These are phyloP conservation scores for Microcyclospora pomicola DNA, from an alignment of 2,329 filamentous ascomycete genomes.

Conservation along the genomic window DNA sequence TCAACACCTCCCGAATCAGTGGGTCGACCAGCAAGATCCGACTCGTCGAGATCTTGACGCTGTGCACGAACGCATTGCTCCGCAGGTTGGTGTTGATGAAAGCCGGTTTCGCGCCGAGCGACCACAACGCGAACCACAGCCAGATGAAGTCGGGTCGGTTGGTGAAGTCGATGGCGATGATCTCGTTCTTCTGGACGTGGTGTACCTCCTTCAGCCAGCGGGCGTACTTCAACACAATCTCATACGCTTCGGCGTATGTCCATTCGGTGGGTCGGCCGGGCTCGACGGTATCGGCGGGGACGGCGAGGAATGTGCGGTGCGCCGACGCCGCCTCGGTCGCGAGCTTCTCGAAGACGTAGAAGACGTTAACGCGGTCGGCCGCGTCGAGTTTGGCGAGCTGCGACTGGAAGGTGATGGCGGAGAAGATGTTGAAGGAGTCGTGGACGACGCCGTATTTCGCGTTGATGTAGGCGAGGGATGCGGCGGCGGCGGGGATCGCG, in stretches of 20 bases:
- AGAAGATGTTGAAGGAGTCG: constrained; percentile 42
- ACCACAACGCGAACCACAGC: constrained; percentile 65
- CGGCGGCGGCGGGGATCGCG: constrained; percentile 39
- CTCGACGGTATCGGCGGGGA: constrained; percentile 15
- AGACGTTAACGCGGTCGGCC: constrained; percentile 51
- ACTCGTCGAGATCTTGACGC: constrained; percentile 53
- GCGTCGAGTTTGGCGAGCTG: constrained; percentile 12
- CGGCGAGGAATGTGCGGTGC: constrained; percentile 16
- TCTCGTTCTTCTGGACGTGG: constrained; percentile 53
- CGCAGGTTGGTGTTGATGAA: constrained; percentile 81
- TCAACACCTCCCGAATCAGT: constrained; percentile 40
- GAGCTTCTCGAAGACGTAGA: constrained; percentile 59
- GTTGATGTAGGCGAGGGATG: constrained; percentile 64
- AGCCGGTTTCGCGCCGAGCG: constrained; percentile 67
- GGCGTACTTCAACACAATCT: constrained; percentile 56
- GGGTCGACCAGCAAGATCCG: constrained; percentile 57
- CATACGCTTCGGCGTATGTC: constrained; percentile 65
- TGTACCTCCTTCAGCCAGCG: constrained; percentile 56
- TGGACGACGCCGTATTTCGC: constrained; percentile 54
- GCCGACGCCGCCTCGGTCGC: constrained; percentile 42
- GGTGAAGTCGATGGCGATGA: constrained; percentile 69
- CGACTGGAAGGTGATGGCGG: constrained; percentile 40
- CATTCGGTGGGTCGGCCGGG: constrained; percentile 29
- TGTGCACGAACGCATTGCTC: constrained; percentile 59
- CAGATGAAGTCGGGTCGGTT: constrained; percentile 71